These are phyloP conservation scores for Silybum marianum DNA, from an alignment of 129 eudicot genomes.

Conservation along the genomic window DNA sequence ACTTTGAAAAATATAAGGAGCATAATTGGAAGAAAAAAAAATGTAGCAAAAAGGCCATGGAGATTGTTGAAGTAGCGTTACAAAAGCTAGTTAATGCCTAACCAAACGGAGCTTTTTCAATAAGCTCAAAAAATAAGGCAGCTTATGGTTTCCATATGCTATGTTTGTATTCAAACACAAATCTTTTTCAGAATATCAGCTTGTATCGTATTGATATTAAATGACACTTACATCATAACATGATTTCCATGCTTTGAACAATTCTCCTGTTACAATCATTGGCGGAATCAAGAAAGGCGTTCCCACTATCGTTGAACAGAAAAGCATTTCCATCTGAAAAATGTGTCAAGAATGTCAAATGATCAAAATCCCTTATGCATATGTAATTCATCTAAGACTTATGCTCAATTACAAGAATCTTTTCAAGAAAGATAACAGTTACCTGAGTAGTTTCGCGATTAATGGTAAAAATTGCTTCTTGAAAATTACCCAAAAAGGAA, in stretches of 20 bases:
- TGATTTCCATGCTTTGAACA: constrained; percentile 84
- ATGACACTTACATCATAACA: constrained; percentile 67
- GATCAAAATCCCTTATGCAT: not conserved
- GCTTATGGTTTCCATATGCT: not conserved
- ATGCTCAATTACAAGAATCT: not conserved
- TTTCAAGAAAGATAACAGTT: not conserved
- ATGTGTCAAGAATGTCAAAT: not conserved
- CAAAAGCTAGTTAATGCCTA: not conserved
- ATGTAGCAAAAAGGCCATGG: not conserved
- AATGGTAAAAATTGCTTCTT: constrained; percentile 94
- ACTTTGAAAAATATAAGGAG: not conserved
- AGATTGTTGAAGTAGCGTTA: not conserved
- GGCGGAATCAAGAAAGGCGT: constrained; percentile 91
- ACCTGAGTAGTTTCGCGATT: constrained; percentile 98
- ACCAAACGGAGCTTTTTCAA: not conserved
- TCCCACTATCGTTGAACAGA: constrained; percentile 94
- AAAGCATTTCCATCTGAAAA: constrained; percentile 89
- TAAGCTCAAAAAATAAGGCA: not conserved
- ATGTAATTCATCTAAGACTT: not conserved
- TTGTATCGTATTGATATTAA: too few relatives aligned
- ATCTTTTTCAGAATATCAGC: too few relatives aligned
- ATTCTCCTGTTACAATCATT: constrained; percentile 87
- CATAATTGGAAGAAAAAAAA: not conserved
- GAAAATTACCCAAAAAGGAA: constrained; percentile 92
- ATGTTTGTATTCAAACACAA: not conserved